Conservation (phyloP, 1,139 yeast genomes). For the Meyerozyma guilliermondii region DNA sequence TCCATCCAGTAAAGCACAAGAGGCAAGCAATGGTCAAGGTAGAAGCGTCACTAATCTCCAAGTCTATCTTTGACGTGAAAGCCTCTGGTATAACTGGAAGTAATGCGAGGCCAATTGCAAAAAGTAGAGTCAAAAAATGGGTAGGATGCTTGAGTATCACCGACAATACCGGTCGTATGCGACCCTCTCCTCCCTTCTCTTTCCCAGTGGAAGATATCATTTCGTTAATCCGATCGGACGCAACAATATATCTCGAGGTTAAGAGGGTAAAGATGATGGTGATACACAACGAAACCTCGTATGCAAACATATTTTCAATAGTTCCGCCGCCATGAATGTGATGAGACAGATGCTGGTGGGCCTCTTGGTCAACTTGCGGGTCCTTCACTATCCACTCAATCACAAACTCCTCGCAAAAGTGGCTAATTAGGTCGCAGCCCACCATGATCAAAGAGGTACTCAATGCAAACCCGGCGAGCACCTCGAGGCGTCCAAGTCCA, state of each 20-base stretch:
- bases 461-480: slow-evolving; percentile 80
- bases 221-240: slow-evolving; percentile 29
- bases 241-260: slow-evolving; percentile 33
- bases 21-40: slow-evolving; percentile 46
- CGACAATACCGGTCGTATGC: not conserved
- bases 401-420: slow-evolving; percentile 71
- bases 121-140: slow-evolving; percentile 55
- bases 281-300: slow-evolving; percentile 22
- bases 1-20: slow-evolving; percentile 52
- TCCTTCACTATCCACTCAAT: slow-evolving; percentile 39
- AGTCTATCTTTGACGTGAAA: slow-evolving; percentile 23
- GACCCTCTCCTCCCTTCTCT: not conserved
- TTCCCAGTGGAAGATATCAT: slow-evolving; percentile 22
- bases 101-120: slow-evolving; percentile 35
- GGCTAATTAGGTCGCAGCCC: slow-evolving; percentile 84
- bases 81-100: slow-evolving; percentile 31
- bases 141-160: slow-evolving; percentile 49
- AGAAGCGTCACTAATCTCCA: slow-evolving; percentile 45
- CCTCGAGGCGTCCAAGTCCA: slow-evolving; percentile 86
- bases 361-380: slow-evolving; percentile 26
- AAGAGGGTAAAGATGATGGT: slow-evolving; percentile 30
- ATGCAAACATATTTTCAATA: slow-evolving; percentile 29
- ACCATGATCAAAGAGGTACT: slow-evolving; percentile 84
- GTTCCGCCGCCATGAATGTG: slow-evolving; percentile 47
- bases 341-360: slow-evolving; percentile 36